Percentiles rank a stretch among this genome's conserved stretches.
These are phyloP conservation scores for Begonia loranthoides DNA, from an alignment of 306 rosid species.

Conservation along the genomic window DNA sequence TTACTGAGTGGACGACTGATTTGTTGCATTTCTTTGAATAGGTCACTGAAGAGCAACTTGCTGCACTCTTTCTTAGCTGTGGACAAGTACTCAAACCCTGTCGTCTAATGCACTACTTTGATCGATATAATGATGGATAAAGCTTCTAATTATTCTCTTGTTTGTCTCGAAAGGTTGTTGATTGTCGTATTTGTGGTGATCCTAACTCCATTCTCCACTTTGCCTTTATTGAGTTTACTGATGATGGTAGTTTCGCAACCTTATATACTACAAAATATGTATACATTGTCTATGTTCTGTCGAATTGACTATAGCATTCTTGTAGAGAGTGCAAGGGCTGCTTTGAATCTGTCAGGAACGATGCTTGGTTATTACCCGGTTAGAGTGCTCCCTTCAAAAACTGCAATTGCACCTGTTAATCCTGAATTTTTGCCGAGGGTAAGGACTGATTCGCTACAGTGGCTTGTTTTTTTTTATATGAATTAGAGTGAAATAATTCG, in stretches of 20 bases:
- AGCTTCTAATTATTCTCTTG: constrained; percentile 9
- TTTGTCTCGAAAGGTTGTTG: constrained; percentile 59
- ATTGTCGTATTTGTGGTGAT: constrained; percentile 98
- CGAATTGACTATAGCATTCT: constrained; percentile 17
- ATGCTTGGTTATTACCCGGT: constrained; percentile 90
- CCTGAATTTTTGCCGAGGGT: constrained; percentile 96
- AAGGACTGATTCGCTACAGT: constrained; percentile 8
- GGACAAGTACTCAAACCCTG: constrained; percentile 54
- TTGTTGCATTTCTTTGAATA: constrained; percentile 19
- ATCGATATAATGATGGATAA: constrained; percentile 7
- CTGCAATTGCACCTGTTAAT: constrained; percentile 97
- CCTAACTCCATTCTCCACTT: constrained; percentile 93
- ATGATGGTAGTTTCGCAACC: constrained; percentile 51
- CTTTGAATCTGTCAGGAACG: constrained; percentile 83
- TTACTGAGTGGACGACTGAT: constrained; percentile 9
- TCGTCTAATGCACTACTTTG: constrained; percentile 1
- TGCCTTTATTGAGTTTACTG: constrained; percentile 93
- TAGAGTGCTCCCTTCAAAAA: constrained; percentile 93
- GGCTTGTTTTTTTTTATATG: neutral
- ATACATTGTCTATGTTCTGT: neutral
- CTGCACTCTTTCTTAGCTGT: constrained; percentile 79
- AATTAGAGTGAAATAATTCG: neutral
- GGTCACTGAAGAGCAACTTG: constrained; percentile 99
- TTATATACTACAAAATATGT: neutral
- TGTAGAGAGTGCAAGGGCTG: constrained; percentile 91